Percentiles rank a stretch among this genome's conserved stretches.
phyloP scores from a whole-genome alignment of 768 basidiomycete genomes.

The Tulasnella sp. region DNA sequence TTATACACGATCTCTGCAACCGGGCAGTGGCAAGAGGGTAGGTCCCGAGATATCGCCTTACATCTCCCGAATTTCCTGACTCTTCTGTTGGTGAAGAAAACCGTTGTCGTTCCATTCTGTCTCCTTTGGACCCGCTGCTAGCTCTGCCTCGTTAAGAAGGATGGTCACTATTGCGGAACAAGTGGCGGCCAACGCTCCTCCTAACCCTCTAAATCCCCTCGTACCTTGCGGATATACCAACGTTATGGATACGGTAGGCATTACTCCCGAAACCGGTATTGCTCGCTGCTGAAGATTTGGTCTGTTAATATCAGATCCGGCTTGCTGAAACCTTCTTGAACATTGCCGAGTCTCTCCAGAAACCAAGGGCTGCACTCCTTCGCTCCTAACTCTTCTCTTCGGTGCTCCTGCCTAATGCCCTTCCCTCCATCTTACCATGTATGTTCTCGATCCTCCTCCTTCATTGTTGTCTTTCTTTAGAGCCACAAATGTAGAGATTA shows the following conservation, averaged over 20 bases:
- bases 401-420: not conserved
- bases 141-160: constrained; percentile 27
- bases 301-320: constrained; percentile 30
- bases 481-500: no score
- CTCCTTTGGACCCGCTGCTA: constrained; percentile 35
- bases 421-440: not conserved
- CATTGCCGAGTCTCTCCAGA: constrained; percentile 46
- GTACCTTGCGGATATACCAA: constrained; percentile 37
- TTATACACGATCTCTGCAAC: no score
- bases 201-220: constrained; percentile 29
- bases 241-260: constrained; percentile 43
- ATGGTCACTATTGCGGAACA: constrained; percentile 44
- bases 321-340: constrained; percentile 48
- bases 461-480: not conserved
- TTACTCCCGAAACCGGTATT: constrained; percentile 26
- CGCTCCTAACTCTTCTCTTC: constrained; percentile 7
- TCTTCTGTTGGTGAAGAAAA: constrained; percentile 37
- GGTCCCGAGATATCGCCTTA: no score
- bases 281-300: constrained; percentile 3
- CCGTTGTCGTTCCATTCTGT: constrained; percentile 47
- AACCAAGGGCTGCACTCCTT: constrained; percentile 41
- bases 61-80: not conserved
- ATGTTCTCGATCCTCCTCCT: not conserved
- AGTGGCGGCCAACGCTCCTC: constrained; percentile 35
- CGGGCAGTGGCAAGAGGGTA: no score